phyloP scores from a whole-genome alignment of 164 flowering plant genomes.

The Vitis cinerea region DNA sequence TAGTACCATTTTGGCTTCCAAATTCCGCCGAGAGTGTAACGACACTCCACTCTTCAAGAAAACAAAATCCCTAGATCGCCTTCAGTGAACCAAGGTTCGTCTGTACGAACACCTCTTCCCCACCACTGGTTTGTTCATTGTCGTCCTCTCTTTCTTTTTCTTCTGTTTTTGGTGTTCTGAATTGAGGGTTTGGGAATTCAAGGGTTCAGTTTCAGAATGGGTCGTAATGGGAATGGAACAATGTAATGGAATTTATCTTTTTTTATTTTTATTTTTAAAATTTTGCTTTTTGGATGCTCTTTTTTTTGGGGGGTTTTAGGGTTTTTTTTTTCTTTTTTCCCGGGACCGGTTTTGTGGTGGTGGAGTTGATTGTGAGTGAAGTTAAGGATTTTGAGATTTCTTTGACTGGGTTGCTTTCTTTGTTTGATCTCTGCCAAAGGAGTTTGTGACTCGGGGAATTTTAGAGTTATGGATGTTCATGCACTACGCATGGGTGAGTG shows the following conservation, averaged over 20 bases:
- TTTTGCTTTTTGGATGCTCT: neutral
- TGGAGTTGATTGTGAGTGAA: neutral
- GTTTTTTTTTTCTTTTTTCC: neutral
- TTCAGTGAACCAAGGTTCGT: too few relatives aligned
- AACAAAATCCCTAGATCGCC: too few relatives aligned
- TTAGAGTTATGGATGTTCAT: neutral
- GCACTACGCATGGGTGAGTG: neutral
- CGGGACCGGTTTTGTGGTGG: neutral
- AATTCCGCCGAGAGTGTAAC: too few relatives aligned
- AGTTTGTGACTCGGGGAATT: too few relatives aligned
- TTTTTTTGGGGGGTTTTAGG: neutral
- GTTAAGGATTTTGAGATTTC: constrained; percentile 5
- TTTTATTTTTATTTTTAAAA: neutral
- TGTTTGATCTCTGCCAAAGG: constrained; percentile 1
- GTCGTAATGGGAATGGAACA: neutral
- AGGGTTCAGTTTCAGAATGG: neutral
- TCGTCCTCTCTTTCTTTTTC: too few relatives aligned
- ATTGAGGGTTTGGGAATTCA: too few relatives aligned
- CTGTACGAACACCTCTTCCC: too few relatives aligned
- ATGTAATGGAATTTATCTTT: neutral
- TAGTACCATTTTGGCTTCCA: too few relatives aligned
- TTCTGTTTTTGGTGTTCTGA: too few relatives aligned
- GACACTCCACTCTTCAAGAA: too few relatives aligned
- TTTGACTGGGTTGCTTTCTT: neutral
- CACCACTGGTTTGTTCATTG: too few relatives aligned